These are phyloP conservation scores for Aspergillus brasiliensis DNA, from an alignment of 2,329 filamentous ascomycete genomes.

Conservation along the genomic window DNA sequence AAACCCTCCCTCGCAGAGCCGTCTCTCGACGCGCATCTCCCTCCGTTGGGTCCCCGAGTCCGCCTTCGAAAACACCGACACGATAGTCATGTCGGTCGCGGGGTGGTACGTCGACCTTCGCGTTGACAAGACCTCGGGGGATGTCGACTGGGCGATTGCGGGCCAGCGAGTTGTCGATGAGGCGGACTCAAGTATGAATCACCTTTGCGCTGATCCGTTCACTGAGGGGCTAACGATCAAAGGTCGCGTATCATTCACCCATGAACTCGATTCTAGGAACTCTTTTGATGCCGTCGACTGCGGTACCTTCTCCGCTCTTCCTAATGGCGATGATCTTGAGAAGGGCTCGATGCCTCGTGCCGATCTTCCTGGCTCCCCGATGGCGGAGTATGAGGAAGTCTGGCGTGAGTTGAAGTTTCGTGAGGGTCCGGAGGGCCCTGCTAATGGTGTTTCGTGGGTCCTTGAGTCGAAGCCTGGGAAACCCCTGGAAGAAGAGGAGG, in stretches of 20 bases:
- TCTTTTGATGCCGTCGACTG: constrained; percentile 38
- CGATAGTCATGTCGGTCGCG: constrained; percentile 46
- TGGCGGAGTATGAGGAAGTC: constrained; percentile 64
- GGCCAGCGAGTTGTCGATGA: constrained; percentile 43
- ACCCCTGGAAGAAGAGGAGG: constrained; percentile 17
- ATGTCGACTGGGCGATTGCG: constrained; percentile 49
- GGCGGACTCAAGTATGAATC: constrained; percentile 36
- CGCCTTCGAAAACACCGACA: constrained; percentile 47
- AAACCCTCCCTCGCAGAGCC: constrained; percentile 10
- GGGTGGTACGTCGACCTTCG: constrained; percentile 49
- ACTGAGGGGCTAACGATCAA: neutral
- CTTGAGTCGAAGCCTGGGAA: constrained; percentile 29
- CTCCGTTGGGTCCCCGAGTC: constrained; percentile 47
- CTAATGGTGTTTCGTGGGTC: constrained; percentile 32
- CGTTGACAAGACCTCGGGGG: constrained; percentile 37
- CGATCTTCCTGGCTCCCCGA: constrained; percentile 34
- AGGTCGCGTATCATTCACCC: constrained; percentile 43
- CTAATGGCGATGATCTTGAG: constrained; percentile 46
- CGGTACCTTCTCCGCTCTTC: constrained; percentile 40
- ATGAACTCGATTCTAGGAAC: constrained; percentile 42
- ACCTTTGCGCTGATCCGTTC: neutral
- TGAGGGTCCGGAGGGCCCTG: constrained; percentile 30
- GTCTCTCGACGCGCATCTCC: constrained; percentile 45
- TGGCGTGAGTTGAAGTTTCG: constrained; percentile 56
- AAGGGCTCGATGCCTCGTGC: constrained; percentile 42